Evolutionary conservation across 805 yeast species (phyloP).

Genomic region (Cephaloascus albidus): DNA sequence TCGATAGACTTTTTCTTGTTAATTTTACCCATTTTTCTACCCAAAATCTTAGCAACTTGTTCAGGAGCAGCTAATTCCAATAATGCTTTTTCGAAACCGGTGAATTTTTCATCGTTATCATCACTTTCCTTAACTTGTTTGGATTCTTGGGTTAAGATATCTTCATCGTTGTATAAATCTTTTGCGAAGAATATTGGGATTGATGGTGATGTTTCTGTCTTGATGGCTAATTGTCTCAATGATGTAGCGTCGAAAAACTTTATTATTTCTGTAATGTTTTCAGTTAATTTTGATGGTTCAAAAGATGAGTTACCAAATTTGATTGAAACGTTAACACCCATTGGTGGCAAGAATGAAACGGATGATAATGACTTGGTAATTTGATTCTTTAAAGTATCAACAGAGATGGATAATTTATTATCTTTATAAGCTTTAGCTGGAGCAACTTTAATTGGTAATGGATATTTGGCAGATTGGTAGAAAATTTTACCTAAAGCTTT

Average conservation of each 20-base stretch:
- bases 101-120: conserved; percentile 30
- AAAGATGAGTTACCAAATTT: conserved; percentile 52
- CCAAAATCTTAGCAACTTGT: conserved; percentile 54
- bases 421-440: conserved; percentile 5
- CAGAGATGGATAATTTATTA: conserved; percentile 27
- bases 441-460: conserved; percentile 16
- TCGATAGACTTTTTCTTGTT: conserved; percentile 10
- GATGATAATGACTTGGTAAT: conserved; percentile 49
- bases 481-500: conserved; percentile 75
- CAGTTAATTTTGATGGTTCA: conserved; percentile 40
- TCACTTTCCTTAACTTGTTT: conserved; percentile 9
- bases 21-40: conserved; percentile 39
- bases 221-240: conserved; percentile 53
- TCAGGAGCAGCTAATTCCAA: conserved; percentile 76
- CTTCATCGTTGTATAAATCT: conserved; percentile 39
- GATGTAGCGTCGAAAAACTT: conserved; percentile 31
- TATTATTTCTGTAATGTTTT: conserved; percentile 51
- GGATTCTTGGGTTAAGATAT: conserved; percentile 26
- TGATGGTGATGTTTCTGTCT: conserved; percentile 67
- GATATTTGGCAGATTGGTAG: conserved; percentile 30
- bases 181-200: conserved; percentile 75
- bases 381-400: conserved; percentile 45
- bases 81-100: conserved; percentile 67
- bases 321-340: conserved; percentile 59
- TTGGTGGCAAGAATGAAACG: conserved; percentile 58